Evolutionary conservation across 1,284 basidiomycete species (phyloP).

Genomic region (Austroboletus novae-zelandiae): DNA sequence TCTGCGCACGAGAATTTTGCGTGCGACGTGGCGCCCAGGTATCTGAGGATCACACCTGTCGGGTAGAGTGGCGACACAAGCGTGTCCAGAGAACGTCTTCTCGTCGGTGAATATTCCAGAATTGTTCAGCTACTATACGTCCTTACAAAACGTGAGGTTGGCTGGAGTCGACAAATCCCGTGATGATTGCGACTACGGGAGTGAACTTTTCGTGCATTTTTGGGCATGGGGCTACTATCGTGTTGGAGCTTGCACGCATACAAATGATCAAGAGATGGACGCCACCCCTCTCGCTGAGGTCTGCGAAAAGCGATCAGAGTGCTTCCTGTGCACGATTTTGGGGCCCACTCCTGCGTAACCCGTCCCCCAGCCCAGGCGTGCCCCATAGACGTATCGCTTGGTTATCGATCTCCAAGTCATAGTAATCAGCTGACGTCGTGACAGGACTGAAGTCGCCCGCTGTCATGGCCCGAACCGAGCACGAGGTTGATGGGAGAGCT

Average conservation of each 20-base stretch:
- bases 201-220: constrained; percentile 18
- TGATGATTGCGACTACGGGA: constrained; percentile 32
- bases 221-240: constrained; percentile 19
- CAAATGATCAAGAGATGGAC: constrained; percentile 31
- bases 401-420: constrained; percentile 16
- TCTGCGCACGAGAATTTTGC: constrained; percentile 17
- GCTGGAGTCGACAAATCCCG: constrained; percentile 18
- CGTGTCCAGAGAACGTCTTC: constrained; percentile 23
- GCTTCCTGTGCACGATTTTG: constrained; percentile 20
- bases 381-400: constrained; percentile 25
- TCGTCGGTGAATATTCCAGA: constrained; percentile 8
- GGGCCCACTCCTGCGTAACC: background rate
- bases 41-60: constrained; percentile 23
- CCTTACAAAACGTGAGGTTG: constrained; percentile 23
- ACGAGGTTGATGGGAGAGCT: constrained; percentile 32
- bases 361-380: background rate
- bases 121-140: constrained; percentile 31
- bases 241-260: constrained; percentile 20
- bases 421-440: constrained; percentile 12
- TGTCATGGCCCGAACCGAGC: constrained; percentile 16
- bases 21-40: constrained; percentile 17
- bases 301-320: constrained; percentile 18
- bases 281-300: constrained; percentile 25
- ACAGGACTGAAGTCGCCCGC: constrained; percentile 23
- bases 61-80: constrained; percentile 21